Percentiles rank a stretch among this genome's conserved stretches.
phyloP scores from a whole-genome alignment of 345 rosid genomes.

The Bruguiera gymnorhiza region DNA sequence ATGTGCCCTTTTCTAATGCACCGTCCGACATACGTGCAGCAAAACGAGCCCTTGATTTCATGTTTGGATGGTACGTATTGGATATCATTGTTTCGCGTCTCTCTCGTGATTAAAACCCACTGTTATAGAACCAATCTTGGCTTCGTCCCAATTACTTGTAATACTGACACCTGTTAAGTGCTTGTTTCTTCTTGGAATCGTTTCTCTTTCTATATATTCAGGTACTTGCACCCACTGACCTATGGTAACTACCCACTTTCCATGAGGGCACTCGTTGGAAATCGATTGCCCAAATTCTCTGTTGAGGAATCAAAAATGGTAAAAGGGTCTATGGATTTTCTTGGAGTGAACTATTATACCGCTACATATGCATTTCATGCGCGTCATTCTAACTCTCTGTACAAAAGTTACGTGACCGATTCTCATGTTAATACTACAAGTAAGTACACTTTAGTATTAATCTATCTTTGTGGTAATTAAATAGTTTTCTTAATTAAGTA shows the following conservation, averaged over 20 bases:
- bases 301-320: slow-evolving; percentile 1
- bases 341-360: slow-evolving; percentile 18
- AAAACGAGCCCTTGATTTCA: slow-evolving; percentile 11
- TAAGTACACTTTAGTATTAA: neutral
- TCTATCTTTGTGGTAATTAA: no score
- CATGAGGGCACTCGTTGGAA: slow-evolving; percentile 10
- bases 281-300: slow-evolving; percentile 13
- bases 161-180: no score
- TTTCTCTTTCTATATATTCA: neutral
- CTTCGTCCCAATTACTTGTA: no score
- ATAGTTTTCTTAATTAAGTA: neutral
- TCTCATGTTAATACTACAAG: neutral
- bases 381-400: neutral
- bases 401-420: slow-evolving; percentile 9
- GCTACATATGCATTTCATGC: neutral
- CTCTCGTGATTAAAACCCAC: no score
- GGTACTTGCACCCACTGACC: neutral
- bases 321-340: slow-evolving; percentile 17
- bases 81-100: neutral
- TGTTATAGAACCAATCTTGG: no score
- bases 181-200: neutral
- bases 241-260: slow-evolving; percentile 3
- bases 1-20: neutral
- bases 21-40: neutral
- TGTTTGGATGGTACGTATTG: slow-evolving; percentile 4